Conservation (phyloP, 192 early-diverging fungal species). For the Umbelopsis isabellina region DNA sequence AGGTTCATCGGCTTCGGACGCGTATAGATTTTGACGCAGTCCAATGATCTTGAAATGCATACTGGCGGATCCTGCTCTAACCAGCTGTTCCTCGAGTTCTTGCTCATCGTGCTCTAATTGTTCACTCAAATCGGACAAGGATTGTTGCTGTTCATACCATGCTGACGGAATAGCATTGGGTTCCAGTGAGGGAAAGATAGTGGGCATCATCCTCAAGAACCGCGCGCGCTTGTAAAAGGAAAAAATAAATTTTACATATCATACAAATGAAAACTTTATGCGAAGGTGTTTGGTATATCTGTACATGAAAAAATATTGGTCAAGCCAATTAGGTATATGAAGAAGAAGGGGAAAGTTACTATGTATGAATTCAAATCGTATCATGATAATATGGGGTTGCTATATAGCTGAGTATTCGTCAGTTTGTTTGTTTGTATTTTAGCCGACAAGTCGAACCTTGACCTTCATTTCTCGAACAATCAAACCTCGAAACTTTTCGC, state of each 20-base stretch:
- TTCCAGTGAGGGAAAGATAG: not conserved
- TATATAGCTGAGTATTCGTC: not conserved
- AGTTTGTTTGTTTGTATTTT: not conserved
- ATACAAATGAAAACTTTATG: not conserved
- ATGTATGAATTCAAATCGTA: not conserved
- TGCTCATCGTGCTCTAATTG: conserved; percentile 16
- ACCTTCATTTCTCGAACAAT: conserved; percentile 31
- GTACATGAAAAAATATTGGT: conserved; percentile 4
- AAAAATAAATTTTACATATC: not conserved
- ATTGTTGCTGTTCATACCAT: conserved; percentile 19
- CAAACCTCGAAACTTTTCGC: conserved; percentile 34
- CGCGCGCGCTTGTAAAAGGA: not conserved
- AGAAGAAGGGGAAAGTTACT: not conserved
- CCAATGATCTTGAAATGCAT: conserved; percentile 22
- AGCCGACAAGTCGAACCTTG: conserved; percentile 30
- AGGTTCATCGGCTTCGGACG: conserved; percentile 1
- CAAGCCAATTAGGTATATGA: not conserved
- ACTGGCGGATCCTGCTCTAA: conserved; percentile 16
- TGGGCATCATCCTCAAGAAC: not conserved
- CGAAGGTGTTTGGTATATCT: not conserved
- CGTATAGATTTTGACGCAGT: not conserved
- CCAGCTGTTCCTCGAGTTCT: conserved; percentile 9
- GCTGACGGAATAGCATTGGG: conserved; percentile 9
- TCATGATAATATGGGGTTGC: not conserved
- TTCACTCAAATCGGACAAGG: not conserved